These are phyloP conservation scores for Cyathus striatus DNA, from an alignment of 768 basidiomycete species.

Conservation along the genomic window DNA sequence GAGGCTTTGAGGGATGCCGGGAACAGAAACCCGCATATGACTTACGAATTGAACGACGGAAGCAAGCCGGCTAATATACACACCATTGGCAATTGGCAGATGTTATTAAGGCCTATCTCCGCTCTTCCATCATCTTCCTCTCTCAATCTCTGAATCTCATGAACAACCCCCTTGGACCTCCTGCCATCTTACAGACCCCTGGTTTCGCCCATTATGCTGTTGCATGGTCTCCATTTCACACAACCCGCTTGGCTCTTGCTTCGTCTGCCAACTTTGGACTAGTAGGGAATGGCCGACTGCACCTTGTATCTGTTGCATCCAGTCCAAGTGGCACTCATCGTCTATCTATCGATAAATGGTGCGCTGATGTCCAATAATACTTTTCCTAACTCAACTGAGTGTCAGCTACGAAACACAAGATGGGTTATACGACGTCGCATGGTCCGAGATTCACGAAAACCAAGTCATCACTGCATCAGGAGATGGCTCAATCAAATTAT, in stretches of 20 bases:
- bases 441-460: slow-evolving; percentile 94
- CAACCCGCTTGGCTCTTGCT: slow-evolving; percentile 67
- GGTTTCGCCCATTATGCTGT: slow-evolving; percentile 81
- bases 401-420: slow-evolving; percentile 86
- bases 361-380: slow-evolving; percentile 23
- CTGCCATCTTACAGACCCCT: slow-evolving; percentile 61
- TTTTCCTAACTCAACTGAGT: slow-evolving; percentile 16
- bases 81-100: no score
- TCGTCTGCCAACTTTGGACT: slow-evolving; percentile 92
- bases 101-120: no score
- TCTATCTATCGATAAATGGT: slow-evolving; percentile 65
- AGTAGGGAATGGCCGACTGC: slow-evolving; percentile 91
- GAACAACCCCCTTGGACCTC: slow-evolving; percentile 30
- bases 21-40: slow-evolving; percentile 78
- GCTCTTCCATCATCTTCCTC: slow-evolving; percentile 6
- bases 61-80: no score
- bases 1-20: slow-evolving; percentile 61
- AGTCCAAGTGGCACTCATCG: slow-evolving; percentile 37
- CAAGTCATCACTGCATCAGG: slow-evolving; percentile 88
- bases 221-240: slow-evolving; percentile 86
- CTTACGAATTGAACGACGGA: slow-evolving; percentile 22
- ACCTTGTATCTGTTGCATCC: slow-evolving; percentile 50
- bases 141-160: slow-evolving; percentile 11
- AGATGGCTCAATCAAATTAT: slow-evolving; percentile 85
- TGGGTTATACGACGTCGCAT: slow-evolving; percentile 85